Conservation (phyloP, 345 rosid genomes). For the Melaleuca quinquenervia region DNA sequence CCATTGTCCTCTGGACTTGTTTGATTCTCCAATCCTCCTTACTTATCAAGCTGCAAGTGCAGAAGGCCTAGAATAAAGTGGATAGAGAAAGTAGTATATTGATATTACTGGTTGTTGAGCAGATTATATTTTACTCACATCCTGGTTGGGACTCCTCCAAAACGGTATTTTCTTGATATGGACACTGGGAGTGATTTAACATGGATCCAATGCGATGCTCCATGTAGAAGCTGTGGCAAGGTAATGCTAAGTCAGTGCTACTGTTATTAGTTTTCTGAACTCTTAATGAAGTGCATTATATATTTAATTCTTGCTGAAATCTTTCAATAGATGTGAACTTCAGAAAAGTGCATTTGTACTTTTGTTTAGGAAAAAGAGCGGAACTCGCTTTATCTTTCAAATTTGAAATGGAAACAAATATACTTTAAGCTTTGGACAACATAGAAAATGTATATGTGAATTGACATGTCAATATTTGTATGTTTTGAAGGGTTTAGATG, state of each 20-base stretch:
- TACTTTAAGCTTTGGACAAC: not conserved
- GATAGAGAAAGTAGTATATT: not conserved
- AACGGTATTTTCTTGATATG: constrained; percentile 63
- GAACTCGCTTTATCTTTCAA: not conserved
- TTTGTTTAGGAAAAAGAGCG: not conserved
- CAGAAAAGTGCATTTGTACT: not conserved
- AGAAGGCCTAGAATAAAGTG: not conserved
- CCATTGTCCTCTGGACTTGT: not conserved
- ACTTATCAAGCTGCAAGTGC: not conserved
- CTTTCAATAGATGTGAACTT: not conserved
- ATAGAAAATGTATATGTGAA: not conserved
- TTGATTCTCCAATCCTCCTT: not conserved
- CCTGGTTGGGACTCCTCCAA: constrained; percentile 60
- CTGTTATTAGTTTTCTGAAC: not conserved
- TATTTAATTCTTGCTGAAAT: not conserved
- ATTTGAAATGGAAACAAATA: not conserved
- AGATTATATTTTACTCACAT: constrained; percentile 72
- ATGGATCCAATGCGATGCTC: constrained; percentile 97
- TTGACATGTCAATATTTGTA: not conserved
- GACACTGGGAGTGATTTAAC: constrained; percentile 96
- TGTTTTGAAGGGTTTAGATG: not conserved
- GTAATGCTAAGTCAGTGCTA: constrained; percentile 15
- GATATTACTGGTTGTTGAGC: not conserved
- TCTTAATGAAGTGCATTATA: not conserved
- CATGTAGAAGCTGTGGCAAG: constrained; percentile 89